Percentiles rank a stretch among this genome's conserved stretches.
phyloP scores from a whole-genome alignment of 2,329 filamentous ascomycete species.

The Furcasterigmium furcatum region DNA sequence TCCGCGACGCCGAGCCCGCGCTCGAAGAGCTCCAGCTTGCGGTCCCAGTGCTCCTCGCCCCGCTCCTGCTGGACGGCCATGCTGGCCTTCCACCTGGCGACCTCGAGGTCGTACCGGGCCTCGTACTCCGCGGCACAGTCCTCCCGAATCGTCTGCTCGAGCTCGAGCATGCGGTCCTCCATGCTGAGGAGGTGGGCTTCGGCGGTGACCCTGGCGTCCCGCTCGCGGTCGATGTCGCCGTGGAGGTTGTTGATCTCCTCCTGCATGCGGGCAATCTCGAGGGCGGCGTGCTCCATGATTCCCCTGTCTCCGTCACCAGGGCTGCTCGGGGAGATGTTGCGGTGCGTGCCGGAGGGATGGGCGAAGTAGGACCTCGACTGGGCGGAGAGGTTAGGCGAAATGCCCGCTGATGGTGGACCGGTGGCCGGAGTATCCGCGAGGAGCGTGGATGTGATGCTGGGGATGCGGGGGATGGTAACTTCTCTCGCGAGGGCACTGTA shows the following conservation, averaged over 20 bases:
- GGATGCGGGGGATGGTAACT: slow-evolving; percentile 85
- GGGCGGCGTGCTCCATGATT: slow-evolving; percentile 77
- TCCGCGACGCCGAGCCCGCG: slow-evolving; percentile 39
- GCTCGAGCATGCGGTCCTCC: slow-evolving; percentile 59
- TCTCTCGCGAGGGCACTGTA: slow-evolving; percentile 92
- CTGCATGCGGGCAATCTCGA: slow-evolving; percentile 76
- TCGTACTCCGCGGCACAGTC: slow-evolving; percentile 90
- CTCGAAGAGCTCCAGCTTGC: slow-evolving; percentile 70
- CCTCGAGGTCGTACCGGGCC: slow-evolving; percentile 67
- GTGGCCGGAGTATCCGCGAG: slow-evolving; percentile 29
- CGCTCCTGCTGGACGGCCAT: slow-evolving; percentile 77
- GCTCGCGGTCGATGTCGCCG: slow-evolving; percentile 66
- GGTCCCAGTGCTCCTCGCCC: slow-evolving; percentile 81
- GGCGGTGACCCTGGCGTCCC: slow-evolving; percentile 64
- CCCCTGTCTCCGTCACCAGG: slow-evolving; percentile 50
- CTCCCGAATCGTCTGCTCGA: slow-evolving; percentile 84
- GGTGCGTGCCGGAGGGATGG: slow-evolving; percentile 19
- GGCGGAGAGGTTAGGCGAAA: slow-evolving; percentile 6
- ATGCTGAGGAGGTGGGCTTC: slow-evolving; percentile 72
- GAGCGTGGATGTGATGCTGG: slow-evolving; percentile 75
- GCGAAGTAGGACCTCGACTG: slow-evolving; percentile 9
- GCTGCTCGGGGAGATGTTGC: slow-evolving; percentile 35
- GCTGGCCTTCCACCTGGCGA: slow-evolving; percentile 75
- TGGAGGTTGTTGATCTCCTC: slow-evolving; percentile 76
- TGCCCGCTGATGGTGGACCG: slow-evolving; percentile 15